Evolutionary conservation across 192 early-diverging fungal genomes (phyloP), one percentile per base, ranked within the genome.

Genomic region (Chytriomyces confervae): DNA sequence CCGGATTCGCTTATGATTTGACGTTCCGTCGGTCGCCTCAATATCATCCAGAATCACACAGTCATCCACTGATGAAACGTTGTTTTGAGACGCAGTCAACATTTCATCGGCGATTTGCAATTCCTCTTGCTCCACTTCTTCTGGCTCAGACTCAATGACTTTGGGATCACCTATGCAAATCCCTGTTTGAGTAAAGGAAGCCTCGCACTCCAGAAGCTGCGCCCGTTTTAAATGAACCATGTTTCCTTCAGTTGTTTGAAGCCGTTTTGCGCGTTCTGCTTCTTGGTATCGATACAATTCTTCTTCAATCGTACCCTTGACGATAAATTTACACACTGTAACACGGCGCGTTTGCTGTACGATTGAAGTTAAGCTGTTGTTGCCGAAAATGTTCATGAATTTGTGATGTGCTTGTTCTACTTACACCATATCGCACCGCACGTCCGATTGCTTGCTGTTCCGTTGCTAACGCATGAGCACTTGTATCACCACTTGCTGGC

Each of bases 361-460:
- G 27, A 11, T 18, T 47, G 66, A 1, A 46, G 72, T 23, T 13
- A 50, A 71, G 20, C 29, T n/a, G 7, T 11, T 6, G 36, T 27
- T 44, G 50, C 47, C 53, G n/a, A 9, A n/a, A 16, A 10, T 20
- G 13, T 8, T 73, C 57, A 43, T n/a, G 11, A 63, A 24, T 5
- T 7, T n/a, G 62, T 3, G 23, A 45, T 50, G 10, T 8, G 27
- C 72, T 45, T n/a, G 62, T 10, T 24, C 9, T 57, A 57, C 69
- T 29, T 18, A 74, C 72, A 43, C 72, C 72, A 62, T 62, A 74
- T 62, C 72, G 53, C 5, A 74, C 72, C 44, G 72, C 72, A 2
- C 72, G 4, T 27, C 72, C 72, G 62, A 74, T 74, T 45, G 72
- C 72, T 48, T 74, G 72, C 61, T 74, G 72, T 43, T 74, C 72